phyloP scores from a whole-genome alignment of 108 stramenopile species.

The Mayamaea pseudoterrestris region DNA sequence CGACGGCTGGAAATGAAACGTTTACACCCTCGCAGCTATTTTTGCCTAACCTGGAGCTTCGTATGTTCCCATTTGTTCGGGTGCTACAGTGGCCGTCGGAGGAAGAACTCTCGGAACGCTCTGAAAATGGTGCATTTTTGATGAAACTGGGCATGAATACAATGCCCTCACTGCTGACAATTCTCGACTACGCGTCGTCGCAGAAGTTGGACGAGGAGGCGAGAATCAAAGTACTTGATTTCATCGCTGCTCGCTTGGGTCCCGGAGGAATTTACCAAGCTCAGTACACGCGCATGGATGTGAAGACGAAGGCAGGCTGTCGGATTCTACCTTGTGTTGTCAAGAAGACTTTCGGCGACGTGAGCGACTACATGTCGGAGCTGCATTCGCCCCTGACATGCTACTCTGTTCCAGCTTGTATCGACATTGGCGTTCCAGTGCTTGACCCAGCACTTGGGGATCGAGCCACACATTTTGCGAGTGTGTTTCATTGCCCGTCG shows the following conservation, averaged over 20 bases:
- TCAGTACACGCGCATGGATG: slow-evolving; percentile 17
- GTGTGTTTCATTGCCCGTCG: slow-evolving; percentile 30
- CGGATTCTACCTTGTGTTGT: slow-evolving; percentile 50
- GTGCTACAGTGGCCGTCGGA: slow-evolving; percentile 65
- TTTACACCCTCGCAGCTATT: slow-evolving; percentile 45
- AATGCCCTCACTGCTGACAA: slow-evolving; percentile 32
- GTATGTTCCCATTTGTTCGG: slow-evolving; percentile 47
- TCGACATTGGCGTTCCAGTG: slow-evolving; percentile 53
- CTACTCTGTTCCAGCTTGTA: slow-evolving; percentile 30
- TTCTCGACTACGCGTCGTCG: slow-evolving; percentile 29
- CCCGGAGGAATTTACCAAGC: slow-evolving; percentile 40
- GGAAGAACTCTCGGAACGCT: slow-evolving; percentile 34
- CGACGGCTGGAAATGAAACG: slow-evolving; percentile 33
- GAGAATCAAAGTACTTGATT: slow-evolving; percentile 35
- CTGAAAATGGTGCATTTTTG: slow-evolving; percentile 47
- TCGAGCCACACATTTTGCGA: slow-evolving; percentile 25
- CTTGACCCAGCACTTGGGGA: slow-evolving; percentile 33
- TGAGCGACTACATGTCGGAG: slow-evolving; percentile 13
- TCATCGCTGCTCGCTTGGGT: slow-evolving; percentile 36
- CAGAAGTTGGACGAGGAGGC: slow-evolving; percentile 21
- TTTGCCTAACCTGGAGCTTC: slow-evolving; percentile 22
- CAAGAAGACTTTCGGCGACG: slow-evolving; percentile 19
- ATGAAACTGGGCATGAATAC: slow-evolving; percentile 35
- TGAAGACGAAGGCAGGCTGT: neutral
- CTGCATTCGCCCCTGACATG: slow-evolving; percentile 31